Evolutionary conservation across 305 asterid species (phyloP), one percentile per base, ranked within the genome.

Genomic region (Fraxinus floribunda): DNA sequence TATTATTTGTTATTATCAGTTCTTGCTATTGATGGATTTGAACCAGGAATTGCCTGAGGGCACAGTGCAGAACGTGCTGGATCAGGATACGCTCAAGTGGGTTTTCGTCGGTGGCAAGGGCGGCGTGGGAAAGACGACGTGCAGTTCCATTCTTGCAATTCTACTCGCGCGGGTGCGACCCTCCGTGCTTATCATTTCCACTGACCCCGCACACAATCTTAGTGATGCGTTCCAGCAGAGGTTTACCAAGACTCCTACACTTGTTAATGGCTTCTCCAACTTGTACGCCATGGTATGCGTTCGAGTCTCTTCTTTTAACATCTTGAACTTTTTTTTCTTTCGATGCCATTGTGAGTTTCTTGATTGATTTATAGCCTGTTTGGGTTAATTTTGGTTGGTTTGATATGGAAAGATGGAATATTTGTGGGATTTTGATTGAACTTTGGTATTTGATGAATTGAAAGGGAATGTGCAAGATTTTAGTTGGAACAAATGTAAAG

Each of bases 201-300:
- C 98, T 77, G 98, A 95, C 83, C 98, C 98, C 3, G 98, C 98
- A 2, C 98, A 95, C 86, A 95, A 94, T 89, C 94, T 95, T 29
- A 94, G 99, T 87, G 99, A 95, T 86, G 98, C 98, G 29, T 95
- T 95, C 79, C 99, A 95, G 84, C 99, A 95, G 82, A 89, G 83
- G 84, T 93, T 95, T 87, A 94, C 98, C 82, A 95, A 93, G 90
- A 73, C 87, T 78, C 99, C 98, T 15, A 89, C 94, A 41, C 97
- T 95, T 62, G 97, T 95, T 79, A 92, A 92, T 88, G 98, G 99
- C 81, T 95, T 94, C 91, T 78, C 94, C 83, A 95, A 94, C 86
- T 89, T 95, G 90, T 95, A 92, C 85, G 98, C 98, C 66, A 95
- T 95, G 99, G 98, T 94, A 92, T 72, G 82, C 15, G n/a, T 32